phyloP scores from a whole-genome alignment of 164 flowering plant species.

The Vitis labrusca region DNA sequence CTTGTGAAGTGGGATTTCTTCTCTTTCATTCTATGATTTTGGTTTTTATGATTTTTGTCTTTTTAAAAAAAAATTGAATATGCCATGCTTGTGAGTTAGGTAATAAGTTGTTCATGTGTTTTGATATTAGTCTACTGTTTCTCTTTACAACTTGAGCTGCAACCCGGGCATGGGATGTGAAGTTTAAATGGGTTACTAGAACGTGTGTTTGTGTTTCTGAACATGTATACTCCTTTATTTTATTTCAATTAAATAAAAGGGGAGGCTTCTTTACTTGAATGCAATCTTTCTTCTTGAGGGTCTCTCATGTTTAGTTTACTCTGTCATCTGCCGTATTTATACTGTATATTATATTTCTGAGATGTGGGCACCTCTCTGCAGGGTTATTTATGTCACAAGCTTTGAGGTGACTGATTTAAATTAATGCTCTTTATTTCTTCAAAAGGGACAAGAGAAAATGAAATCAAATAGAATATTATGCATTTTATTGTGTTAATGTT shows the following conservation, averaged over 20 bases:
- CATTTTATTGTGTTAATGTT: background rate
- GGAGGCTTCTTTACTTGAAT: background rate
- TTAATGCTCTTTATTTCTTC: background rate
- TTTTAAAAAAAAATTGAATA: too few species aligned
- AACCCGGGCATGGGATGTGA: too few species aligned
- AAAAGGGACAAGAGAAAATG: background rate
- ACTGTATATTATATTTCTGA: constrained; percentile 11
- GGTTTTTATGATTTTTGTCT: too few species aligned
- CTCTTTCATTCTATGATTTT: too few species aligned
- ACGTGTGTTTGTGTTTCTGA: too few species aligned
- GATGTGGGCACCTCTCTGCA: background rate
- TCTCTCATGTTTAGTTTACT: constrained; percentile 5
- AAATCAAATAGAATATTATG: background rate
- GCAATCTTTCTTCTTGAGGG: background rate
- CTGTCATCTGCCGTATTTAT: constrained; percentile 6
- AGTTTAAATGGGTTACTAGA: too few species aligned
- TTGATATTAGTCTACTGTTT: too few species aligned
- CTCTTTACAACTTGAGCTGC: too few species aligned
- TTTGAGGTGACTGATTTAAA: background rate
- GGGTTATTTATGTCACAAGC: constrained; percentile 9
- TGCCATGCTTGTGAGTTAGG: too few species aligned
- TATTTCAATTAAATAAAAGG: background rate
- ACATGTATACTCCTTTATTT: background rate
- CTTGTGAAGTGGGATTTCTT: too few species aligned
- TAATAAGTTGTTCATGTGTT: too few species aligned